Conservation (phyloP, 2,329 filamentous ascomycete species). For the Lasiodiplodia theobromae region DNA sequence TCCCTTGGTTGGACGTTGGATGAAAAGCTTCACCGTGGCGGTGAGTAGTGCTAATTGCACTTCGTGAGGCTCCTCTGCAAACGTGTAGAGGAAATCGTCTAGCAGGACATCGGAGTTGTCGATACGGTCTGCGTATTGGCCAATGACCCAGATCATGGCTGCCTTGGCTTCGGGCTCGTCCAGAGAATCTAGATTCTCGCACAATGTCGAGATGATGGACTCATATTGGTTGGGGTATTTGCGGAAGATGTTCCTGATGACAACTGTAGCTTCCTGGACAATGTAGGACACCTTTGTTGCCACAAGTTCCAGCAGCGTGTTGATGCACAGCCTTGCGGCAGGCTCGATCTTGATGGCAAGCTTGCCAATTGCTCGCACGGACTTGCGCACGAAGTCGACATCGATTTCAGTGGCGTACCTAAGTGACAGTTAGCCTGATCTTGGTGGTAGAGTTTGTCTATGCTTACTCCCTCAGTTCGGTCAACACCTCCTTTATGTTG, state of each 20-base stretch:
- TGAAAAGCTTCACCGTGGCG: constrained; percentile 96
- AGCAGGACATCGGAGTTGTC: constrained; percentile 94
- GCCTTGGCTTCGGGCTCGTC: constrained; percentile 98
- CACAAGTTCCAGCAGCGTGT: constrained; percentile 88
- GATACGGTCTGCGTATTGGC: constrained; percentile 95
- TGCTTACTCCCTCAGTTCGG: constrained; percentile 83
- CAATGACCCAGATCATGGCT: constrained; percentile 99
- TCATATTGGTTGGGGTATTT: constrained; percentile 99
- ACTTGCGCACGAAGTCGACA: constrained; percentile 97
- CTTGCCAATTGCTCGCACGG: constrained; percentile 96
- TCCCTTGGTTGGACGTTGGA: constrained; percentile 92
- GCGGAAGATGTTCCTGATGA: constrained; percentile 98
- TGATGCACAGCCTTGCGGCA: constrained; percentile 88
- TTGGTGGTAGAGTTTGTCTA: not conserved
- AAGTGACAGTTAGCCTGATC: constrained; percentile 32
- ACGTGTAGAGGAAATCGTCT: constrained; percentile 93
- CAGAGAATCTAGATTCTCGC: constrained; percentile 93
- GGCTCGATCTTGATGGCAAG: constrained; percentile 98
- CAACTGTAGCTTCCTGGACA: constrained; percentile 97
- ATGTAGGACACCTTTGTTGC: constrained; percentile 99
- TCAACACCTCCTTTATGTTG: constrained; percentile 94
- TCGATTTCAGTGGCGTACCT: constrained; percentile 95
- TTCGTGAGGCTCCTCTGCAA: constrained; percentile 92
- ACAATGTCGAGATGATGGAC: constrained; percentile 93
- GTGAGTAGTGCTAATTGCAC: constrained; percentile 94